phyloP scores from a whole-genome alignment of 139 green algal genomes.

The Dunaliella sp. region DNA sequence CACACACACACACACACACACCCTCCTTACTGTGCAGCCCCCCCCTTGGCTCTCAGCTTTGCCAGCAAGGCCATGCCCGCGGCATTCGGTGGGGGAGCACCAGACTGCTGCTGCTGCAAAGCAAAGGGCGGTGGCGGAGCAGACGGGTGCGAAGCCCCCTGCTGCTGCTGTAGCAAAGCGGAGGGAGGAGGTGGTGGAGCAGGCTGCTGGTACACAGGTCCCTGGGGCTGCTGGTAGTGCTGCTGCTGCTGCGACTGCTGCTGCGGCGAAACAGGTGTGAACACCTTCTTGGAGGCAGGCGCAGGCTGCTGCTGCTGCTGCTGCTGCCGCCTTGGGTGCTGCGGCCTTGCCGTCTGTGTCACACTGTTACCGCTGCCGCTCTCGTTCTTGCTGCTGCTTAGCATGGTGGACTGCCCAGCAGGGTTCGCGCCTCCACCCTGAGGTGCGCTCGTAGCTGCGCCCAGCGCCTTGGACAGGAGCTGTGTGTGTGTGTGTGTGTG shows the following conservation, averaged over 20 bases:
- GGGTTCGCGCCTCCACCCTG: not conserved
- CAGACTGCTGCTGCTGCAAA: not conserved
- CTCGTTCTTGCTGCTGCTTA: not conserved
- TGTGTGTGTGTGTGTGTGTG: constrained; percentile 8
- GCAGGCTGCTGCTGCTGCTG: not conserved
- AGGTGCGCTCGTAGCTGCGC: not conserved
- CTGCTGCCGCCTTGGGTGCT: not conserved
- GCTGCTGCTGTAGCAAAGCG: not conserved
- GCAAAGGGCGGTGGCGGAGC: not conserved
- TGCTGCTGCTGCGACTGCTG: not conserved
- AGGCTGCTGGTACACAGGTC: not conserved
- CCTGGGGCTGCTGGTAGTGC: not conserved
- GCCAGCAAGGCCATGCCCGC: not conserved
- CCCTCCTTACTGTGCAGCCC: too few relatives aligned
- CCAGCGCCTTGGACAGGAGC: not conserved
- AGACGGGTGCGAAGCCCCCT: not conserved
- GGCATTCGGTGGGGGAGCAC: not conserved
- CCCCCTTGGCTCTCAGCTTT: not conserved
- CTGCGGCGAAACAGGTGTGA: not conserved
- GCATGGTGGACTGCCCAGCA: not conserved
- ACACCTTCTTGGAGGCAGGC: not conserved
- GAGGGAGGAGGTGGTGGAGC: not conserved
- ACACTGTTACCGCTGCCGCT: not conserved
- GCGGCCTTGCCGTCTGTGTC: not conserved
- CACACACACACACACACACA: too few relatives aligned